Conservation (phyloP, 495 filamentous ascomycete genomes). For the Staphylotrichum tortipilum region DNA sequence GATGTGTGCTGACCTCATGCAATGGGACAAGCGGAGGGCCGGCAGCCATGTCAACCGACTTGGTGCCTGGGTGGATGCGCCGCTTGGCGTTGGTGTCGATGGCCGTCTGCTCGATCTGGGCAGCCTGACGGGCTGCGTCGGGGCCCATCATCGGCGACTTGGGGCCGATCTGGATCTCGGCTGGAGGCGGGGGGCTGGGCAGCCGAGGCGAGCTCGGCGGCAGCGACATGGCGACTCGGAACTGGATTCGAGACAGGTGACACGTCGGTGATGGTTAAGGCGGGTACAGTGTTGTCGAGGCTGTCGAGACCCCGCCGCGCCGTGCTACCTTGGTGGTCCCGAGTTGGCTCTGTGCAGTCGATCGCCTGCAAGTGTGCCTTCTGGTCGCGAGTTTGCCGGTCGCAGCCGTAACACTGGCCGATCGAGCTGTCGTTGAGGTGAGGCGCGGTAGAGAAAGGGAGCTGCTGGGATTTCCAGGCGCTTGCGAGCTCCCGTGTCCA, state of each 20-base stretch:
- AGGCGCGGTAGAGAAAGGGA: too few relatives aligned
- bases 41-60: slow-evolving; percentile 78
- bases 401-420: too few relatives aligned
- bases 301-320: neutral
- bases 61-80: slow-evolving; percentile 87
- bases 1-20: slow-evolving; percentile 52
- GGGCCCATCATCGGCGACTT: slow-evolving; percentile 64
- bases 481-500: neutral
- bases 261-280: neutral
- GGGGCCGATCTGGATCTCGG: slow-evolving; percentile 82
- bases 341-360: neutral
- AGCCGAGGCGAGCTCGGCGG: slow-evolving; percentile 77
- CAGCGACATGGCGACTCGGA: slow-evolving; percentile 39
- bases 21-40: slow-evolving; percentile 83
- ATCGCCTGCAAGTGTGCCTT: too few relatives aligned
- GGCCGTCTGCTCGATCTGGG: slow-evolving; percentile 50
- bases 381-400: too few relatives aligned
- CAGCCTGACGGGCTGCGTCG: slow-evolving; percentile 41
- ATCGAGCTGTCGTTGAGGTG: too few relatives aligned
- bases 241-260: neutral
- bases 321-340: neutral
- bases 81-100: slow-evolving; percentile 54
- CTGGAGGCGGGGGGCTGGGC: slow-evolving; percentile 79
- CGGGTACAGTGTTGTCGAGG: neutral
- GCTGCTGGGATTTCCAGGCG: neutral